Percentiles rank a stretch among this genome's conserved stretches.
Conservation (phyloP, 495 filamentous ascomycete species). For the Usnea hakonensis region DNA sequence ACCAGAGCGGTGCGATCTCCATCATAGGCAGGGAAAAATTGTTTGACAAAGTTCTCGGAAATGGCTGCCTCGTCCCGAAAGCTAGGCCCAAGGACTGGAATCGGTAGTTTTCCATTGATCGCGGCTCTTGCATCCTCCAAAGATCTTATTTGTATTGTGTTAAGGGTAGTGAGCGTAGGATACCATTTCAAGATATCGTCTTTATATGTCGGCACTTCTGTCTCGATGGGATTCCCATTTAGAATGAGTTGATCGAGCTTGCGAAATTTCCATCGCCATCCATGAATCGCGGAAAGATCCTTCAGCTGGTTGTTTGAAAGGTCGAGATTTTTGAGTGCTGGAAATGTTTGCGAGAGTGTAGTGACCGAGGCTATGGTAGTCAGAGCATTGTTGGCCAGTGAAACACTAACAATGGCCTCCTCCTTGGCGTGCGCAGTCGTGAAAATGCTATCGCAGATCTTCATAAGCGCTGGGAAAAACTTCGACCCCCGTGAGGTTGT, state of each 20-base stretch:
- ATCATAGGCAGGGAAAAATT: slow-evolving; percentile 72
- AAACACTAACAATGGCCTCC: slow-evolving; percentile 67
- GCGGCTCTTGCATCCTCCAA: slow-evolving; percentile 54
- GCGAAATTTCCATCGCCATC: slow-evolving; percentile 71
- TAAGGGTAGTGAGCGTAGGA: slow-evolving; percentile 64
- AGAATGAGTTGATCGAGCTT: slow-evolving; percentile 71
- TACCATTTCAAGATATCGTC: slow-evolving; percentile 74
- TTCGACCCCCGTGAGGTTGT: slow-evolving; percentile 65
- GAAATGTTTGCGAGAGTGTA: slow-evolving; percentile 64
- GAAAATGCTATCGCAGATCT: slow-evolving; percentile 66
- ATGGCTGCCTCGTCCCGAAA: slow-evolving; percentile 72
- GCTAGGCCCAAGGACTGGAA: slow-evolving; percentile 59
- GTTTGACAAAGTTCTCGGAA: slow-evolving; percentile 62
- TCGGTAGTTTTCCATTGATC: slow-evolving; percentile 48
- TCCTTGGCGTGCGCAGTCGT: slow-evolving; percentile 54
- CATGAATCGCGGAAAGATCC: slow-evolving; percentile 46
- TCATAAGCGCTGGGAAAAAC: slow-evolving; percentile 84
- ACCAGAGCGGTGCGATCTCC: slow-evolving; percentile 55
- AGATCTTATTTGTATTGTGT: slow-evolving; percentile 62
- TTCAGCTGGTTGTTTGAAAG: slow-evolving; percentile 71
- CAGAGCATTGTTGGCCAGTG: slow-evolving; percentile 69
- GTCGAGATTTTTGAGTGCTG: slow-evolving; percentile 75
- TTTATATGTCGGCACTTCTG: slow-evolving; percentile 51
- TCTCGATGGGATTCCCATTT: slow-evolving; percentile 64
- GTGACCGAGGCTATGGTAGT: slow-evolving; percentile 60